A percentile compares a stretch with the other conserved stretches of the same genome.
Evolutionary conservation across 345 rosid genomes (phyloP).

Genomic region (Cochlearia excelsa): DNA sequence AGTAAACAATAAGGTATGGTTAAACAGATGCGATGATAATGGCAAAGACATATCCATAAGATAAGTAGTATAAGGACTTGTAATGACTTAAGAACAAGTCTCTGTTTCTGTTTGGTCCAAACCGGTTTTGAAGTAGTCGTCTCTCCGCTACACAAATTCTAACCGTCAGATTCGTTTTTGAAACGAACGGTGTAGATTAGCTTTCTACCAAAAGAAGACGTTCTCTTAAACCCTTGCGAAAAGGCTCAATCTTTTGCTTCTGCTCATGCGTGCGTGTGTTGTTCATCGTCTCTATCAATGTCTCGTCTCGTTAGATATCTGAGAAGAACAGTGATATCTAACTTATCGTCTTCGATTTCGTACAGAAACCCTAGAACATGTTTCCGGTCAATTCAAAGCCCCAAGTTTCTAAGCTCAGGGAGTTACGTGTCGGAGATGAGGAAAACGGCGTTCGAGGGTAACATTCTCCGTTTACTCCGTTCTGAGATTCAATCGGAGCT

Average conservation of each 20-base stretch:
- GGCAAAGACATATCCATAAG: no score
- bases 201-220: background rate
- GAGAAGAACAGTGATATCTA: conserved; percentile 28
- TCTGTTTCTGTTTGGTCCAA: no score
- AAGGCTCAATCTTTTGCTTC: background rate
- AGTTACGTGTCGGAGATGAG: conserved; percentile 67
- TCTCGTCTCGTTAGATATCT: conserved; percentile 37
- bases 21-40: no score
- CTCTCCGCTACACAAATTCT: conserved; percentile 35
- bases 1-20: no score
- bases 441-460: conserved; percentile 65
- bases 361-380: background rate
- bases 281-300: conserved; percentile 28
- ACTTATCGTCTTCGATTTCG: conserved; percentile 14
- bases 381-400: background rate
- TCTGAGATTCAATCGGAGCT: conserved; percentile 70
- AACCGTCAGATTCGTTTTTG: background rate
- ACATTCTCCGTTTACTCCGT: conserved; percentile 57
- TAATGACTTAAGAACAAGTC: no score
- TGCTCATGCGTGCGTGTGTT: background rate
- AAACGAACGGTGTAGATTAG: conserved; percentile 31
- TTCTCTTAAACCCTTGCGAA: conserved; percentile 28
- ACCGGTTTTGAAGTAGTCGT: conserved; percentile 30
- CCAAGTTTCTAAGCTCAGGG: conserved; percentile 35
- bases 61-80: no score